Evolutionary conservation across 2,329 filamentous ascomycete genomes (phyloP), one percentile per base, ranked within the genome.

Genomic region (Fusarium irregulare): DNA sequence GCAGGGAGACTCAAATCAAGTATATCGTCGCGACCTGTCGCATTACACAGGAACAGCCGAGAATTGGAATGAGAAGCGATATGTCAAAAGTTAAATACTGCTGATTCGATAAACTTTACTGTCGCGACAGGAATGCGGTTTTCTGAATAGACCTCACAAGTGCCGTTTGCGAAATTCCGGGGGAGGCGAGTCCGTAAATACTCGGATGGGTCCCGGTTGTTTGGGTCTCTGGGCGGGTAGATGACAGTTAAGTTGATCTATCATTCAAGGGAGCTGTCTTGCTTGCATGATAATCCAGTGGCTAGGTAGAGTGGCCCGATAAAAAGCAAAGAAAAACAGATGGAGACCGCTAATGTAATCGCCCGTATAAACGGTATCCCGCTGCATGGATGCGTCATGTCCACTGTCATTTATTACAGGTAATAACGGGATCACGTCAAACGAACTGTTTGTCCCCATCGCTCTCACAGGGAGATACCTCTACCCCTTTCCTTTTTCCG

Each of bases 131-230:
- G 67, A 68, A 68, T 64, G 67, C 55, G 49, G 62, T 34, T 28
- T 28, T n/a, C 23, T 10, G 27, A 44, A 34, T 50, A 46, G 42
- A 25, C 12, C 32, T 12, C 21, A 12, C 10, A 27, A 64, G 7
- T 64, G 64, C 68, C 41, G 47, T 46, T 71, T 61, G 55, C 68
- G 41, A 65, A 27, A 27, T 37, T 41, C 60, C 48, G 56, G 46
- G 47, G 47, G 14, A 51, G 7, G 30, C 25, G 27, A 46, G n/a
- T 41, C 18, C 28, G 48, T 37, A 21, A 23, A 37, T n/a, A 37
- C 18, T 37, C 34, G 34, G 34, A 37, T 37, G 10, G 18, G 10
- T 4, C 34, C 30, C 30, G 30, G 55, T 56, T 68, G 46, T 49
- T 57, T 44, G 67, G 63, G 55, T 46, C n/a, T 8, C 32, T 41